Evolutionary conservation across 2,329 filamentous ascomycete species (phyloP).

Genomic region (Raffaelea albimanens): DNA sequence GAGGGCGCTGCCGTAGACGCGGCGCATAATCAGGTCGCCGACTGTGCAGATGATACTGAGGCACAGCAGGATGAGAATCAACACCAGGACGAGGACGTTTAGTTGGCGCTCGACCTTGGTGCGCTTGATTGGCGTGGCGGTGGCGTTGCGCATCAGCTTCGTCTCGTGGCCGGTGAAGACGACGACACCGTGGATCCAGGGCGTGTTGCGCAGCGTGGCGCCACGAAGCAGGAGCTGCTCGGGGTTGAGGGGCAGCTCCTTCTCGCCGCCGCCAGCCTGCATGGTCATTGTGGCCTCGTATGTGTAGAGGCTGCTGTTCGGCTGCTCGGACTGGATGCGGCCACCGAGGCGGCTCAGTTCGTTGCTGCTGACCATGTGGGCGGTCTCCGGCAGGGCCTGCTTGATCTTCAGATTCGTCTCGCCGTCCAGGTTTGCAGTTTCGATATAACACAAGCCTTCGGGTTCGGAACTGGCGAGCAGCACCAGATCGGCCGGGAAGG

Average conservation of each 20-base stretch:
- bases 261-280: constrained; percentile 82
- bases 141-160: constrained; percentile 97
- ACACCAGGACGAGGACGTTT: constrained; percentile 84
- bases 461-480: constrained; percentile 91
- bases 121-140: constrained; percentile 92
- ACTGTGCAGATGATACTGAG: constrained; percentile 86
- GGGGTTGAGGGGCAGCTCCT: constrained; percentile 79
- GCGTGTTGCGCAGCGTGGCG: constrained; percentile 88
- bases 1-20: constrained; percentile 52
- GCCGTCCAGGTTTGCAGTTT: constrained; percentile 94
- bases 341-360: constrained; percentile 82
- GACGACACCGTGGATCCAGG: constrained; percentile 92
- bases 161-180: constrained; percentile 98
- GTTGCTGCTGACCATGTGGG: constrained; percentile 72
- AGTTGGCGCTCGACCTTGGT: constrained; percentile 92
- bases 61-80: constrained; percentile 72
- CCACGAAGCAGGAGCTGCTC: constrained; percentile 90
- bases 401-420: constrained; percentile 99
- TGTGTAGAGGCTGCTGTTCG: constrained; percentile 96
- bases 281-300: constrained; percentile 95
- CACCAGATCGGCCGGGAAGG: constrained; percentile 90
- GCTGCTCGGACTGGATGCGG: constrained; percentile 85
- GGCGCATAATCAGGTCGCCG: constrained; percentile 75
- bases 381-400: constrained; percentile 89
- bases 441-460: constrained; percentile 95